A percentile compares a stretch with the other conserved stretches of the same genome.
phyloP scores from a whole-genome alignment of 345 rosid species.

The Gossypium rotundifolium region DNA sequence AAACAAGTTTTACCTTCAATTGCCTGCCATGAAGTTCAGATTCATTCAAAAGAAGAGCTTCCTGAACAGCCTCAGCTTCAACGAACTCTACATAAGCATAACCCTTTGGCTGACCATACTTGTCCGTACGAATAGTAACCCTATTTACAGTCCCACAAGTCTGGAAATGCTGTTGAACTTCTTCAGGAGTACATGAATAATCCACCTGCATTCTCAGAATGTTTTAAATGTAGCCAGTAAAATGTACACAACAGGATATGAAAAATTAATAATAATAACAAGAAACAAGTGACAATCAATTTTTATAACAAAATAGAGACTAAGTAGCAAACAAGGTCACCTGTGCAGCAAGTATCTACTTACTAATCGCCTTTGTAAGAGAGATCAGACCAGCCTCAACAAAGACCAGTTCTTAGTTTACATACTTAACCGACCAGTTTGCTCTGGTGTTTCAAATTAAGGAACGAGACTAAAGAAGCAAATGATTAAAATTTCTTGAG shows the following conservation, averaged over 20 bases:
- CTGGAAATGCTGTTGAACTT: constrained; percentile 77
- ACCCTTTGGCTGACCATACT: constrained; percentile 71
- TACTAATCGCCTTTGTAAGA: neutral
- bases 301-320: neutral
- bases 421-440: neutral
- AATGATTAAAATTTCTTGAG: neutral
- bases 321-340: neutral
- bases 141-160: constrained; percentile 71
- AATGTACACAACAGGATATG: neutral
- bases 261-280: neutral
- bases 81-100: constrained; percentile 77
- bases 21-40: constrained; percentile 70
- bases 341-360: constrained; percentile 1
- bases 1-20: constrained; percentile 42
- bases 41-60: constrained; percentile 59
- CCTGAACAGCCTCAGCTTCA: constrained; percentile 58
- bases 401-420: neutral
- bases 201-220: constrained; percentile 43
- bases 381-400: neutral
- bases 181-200: constrained; percentile 69
- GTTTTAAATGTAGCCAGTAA: neutral
- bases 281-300: neutral
- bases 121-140: constrained; percentile 66
- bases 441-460: neutral
- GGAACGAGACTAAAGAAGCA: neutral